These are phyloP conservation scores for Monosporozyma unispora DNA, from an alignment of 805 yeast species.

Conservation along the genomic window DNA sequence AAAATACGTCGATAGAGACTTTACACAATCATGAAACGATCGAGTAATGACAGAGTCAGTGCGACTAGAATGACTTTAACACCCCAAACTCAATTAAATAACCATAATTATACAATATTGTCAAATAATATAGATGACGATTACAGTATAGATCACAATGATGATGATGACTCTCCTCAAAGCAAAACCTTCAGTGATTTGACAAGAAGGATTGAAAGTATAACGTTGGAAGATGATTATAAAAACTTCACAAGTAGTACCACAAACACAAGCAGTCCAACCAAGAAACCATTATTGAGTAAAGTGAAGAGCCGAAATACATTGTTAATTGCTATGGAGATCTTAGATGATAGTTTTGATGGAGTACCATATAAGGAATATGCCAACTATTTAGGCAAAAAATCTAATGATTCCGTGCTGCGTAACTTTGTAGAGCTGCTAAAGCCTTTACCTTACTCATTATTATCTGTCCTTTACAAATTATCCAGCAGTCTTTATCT, in stretches of 20 bases:
- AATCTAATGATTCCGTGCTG: slow-evolving; percentile 25
- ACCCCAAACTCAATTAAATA: not conserved
- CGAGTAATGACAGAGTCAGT: not conserved
- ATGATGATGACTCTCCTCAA: not conserved
- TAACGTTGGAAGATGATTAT: not conserved
- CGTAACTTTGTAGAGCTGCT: slow-evolving; percentile 32
- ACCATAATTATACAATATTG: not conserved
- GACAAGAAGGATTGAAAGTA: not conserved
- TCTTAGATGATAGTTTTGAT: slow-evolving; percentile 27
- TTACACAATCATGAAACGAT: no score
- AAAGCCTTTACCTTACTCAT: slow-evolving; percentile 38
- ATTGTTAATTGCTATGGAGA: slow-evolving; percentile 23
- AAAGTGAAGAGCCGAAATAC: slow-evolving; percentile 1
- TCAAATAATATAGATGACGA: not conserved
- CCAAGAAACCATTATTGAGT: not conserved
- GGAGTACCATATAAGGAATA: slow-evolving; percentile 34
- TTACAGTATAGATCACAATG: not conserved
- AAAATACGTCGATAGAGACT: no score
- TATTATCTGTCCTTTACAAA: slow-evolving; percentile 47
- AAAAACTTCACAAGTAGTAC: not conserved
- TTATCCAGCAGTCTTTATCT: slow-evolving; percentile 62
- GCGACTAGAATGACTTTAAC: not conserved
- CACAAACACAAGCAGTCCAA: not conserved
- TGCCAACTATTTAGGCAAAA: slow-evolving; percentile 34
- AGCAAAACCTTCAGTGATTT: not conserved